Conservation (phyloP, 768 basidiomycete genomes). For the Hebeloma cylindrosporum region DNA sequence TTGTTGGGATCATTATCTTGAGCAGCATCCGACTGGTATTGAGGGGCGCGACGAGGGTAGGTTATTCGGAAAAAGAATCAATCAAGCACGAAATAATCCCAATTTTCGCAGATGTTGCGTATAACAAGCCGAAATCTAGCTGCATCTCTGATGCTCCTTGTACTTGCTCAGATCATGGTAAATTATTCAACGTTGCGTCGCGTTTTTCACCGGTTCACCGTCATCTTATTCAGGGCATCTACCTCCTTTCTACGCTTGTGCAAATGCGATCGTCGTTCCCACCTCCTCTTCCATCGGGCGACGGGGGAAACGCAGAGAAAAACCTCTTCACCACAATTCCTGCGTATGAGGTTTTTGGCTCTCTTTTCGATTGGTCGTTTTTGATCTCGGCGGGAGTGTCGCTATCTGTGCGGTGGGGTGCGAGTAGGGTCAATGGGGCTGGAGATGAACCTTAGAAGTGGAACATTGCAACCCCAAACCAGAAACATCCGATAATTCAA, state of each 20-base stretch:
- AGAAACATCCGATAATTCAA: no score
- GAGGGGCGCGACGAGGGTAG: conserved; percentile 60
- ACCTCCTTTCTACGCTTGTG: conserved; percentile 79
- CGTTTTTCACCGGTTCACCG: neutral
- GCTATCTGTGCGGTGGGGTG: conserved; percentile 52
- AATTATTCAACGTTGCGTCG: conserved; percentile 3
- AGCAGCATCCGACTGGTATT: conserved; percentile 72
- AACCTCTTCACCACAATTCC: conserved; percentile 76
- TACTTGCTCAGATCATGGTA: conserved; percentile 85
- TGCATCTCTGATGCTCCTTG: conserved; percentile 73
- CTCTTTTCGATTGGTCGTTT: conserved; percentile 74
- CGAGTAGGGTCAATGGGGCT: conserved; percentile 40
- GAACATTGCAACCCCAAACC: no score
- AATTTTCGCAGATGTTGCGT: conserved; percentile 46
- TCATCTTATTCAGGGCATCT: conserved; percentile 58
- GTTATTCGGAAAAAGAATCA: no score
- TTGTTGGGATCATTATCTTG: conserved; percentile 77
- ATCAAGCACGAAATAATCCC: neutral
- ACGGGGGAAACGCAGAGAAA: conserved; percentile 12
- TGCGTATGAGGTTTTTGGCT: conserved; percentile 69
- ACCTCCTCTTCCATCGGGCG: conserved; percentile 39
- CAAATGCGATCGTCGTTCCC: conserved; percentile 84
- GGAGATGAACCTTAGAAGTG: no score
- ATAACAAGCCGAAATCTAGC: conserved; percentile 69
- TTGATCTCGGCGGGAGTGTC: conserved; percentile 55